Conservation (phyloP, 306 rosid species). For the Casuarina equisetifolia region DNA sequence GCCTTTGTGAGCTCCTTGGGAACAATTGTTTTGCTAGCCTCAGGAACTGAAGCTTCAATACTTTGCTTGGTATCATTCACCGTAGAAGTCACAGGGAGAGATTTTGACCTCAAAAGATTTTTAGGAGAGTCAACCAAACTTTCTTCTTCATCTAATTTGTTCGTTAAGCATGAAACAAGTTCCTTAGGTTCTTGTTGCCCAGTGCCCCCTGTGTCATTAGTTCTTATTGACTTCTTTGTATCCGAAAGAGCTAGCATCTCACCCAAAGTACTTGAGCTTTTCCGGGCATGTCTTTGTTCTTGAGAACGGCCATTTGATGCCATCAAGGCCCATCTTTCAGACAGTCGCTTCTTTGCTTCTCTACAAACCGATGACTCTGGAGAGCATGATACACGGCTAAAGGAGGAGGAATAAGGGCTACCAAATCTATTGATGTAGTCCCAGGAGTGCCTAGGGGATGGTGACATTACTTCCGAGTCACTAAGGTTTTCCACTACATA, state of each 20-base stretch:
- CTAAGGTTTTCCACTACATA: slow-evolving; percentile 64
- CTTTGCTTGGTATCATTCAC: slow-evolving; percentile 38
- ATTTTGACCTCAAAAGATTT: slow-evolving; percentile 80
- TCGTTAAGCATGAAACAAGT: slow-evolving; percentile 41
- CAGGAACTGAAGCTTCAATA: slow-evolving; percentile 50
- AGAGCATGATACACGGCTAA: slow-evolving; percentile 72
- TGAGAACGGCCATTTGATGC: slow-evolving; percentile 54
- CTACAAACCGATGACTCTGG: slow-evolving; percentile 88
- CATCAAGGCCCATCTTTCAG: slow-evolving; percentile 92
- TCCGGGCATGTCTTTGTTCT: slow-evolving; percentile 52
- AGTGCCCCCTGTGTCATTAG: slow-evolving; percentile 36
- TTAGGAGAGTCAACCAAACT: slow-evolving; percentile 39
- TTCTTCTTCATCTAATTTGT: slow-evolving; percentile 45
- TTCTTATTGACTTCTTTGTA: slow-evolving; percentile 48
- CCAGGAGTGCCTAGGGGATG: slow-evolving; percentile 83
- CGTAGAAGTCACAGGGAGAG: slow-evolving; percentile 60
- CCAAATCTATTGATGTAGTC: slow-evolving; percentile 58
- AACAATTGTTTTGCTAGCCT: slow-evolving; percentile 34
- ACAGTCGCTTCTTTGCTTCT: slow-evolving; percentile 92
- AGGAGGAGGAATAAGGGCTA: slow-evolving; percentile 71
- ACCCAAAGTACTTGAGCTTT: slow-evolving; percentile 82
- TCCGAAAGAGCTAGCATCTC: slow-evolving; percentile 92
- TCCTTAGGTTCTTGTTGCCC: slow-evolving; percentile 53
- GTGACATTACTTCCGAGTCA: slow-evolving; percentile 75
- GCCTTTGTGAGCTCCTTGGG: slow-evolving; percentile 51